Evolutionary conservation across 805 yeast genomes (phyloP), one percentile per base, ranked within the genome.

Genomic region (Metschnikowia chrysomelidarum): DNA sequence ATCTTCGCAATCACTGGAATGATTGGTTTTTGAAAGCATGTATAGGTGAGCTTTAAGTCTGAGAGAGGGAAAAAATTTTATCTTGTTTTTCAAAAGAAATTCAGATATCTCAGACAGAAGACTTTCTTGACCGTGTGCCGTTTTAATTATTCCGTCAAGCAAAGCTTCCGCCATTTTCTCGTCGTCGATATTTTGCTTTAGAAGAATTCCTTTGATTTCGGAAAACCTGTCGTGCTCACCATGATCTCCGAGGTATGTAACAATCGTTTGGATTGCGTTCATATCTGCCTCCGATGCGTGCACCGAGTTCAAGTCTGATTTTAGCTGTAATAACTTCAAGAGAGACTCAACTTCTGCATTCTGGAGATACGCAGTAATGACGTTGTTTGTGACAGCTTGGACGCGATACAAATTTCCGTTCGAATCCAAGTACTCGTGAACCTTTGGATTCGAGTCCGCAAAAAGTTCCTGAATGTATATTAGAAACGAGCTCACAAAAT

Each of bases 371-470:
- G 24, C n/a, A 28, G 25, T 19, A 4, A 38, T 27, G 5, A 30
- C 14, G 11, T 25, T 17, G 12, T 30, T 15, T 1, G 20, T 21
- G 16, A 20, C 19, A 7, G 16, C 21, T 31, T 43, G 50, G 4
- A 43, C 30, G 8, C 44, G 26, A 14, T 35, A 31, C 13, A 62
- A 35, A 40, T 51, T 62, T 33, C 49, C 44, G 17, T 65, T 61
- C 27, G 47, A 31, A 38, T 64, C 49, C 29, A 53, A 40, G 48
- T 56, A 65, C 42, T 66, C 68, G 41, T 67, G 73, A 8, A 54
- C 51, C n/a, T 40, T 35, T 0, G 70, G 70, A 14, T 51, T 51
- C 4, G 40, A 26, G 6, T 55, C 54, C 5, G 37, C 40, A 40
- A 51, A 66, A 13, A 64, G 35, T 5, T 43, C 32, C 27, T 65